Evolutionary conservation across 1,139 yeast species (phyloP), one percentile per base, ranked within the genome.

Genomic region (Cylindricascospora bacillispora): DNA sequence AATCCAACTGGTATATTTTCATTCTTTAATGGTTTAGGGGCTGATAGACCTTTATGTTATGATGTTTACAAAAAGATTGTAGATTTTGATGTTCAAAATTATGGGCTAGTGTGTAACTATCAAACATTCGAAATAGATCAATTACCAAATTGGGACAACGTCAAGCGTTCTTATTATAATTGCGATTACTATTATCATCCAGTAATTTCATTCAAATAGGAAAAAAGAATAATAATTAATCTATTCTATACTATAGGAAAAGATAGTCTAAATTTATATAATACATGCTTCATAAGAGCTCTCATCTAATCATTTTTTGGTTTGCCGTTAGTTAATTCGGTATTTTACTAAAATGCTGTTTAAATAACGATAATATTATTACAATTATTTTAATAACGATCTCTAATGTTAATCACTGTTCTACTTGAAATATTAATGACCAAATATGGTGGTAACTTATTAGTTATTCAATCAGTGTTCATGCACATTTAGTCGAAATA

Each of bases 21-120:
- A 2, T 86, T 83, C 52, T 86, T 86, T 63, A 86, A 86, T 47
- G 97, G 97, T 0, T 64, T 86, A 22, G 97, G 97, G n/a, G 97
- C 95, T 5, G 97, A 86, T 47, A 66, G 95, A 47, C 73, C 79
- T 49, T 70, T 85, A 7, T 71, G 86, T 36, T 86, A 86, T 54
- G 95, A 86, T 46, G 95, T 86, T 10, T 86, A 86, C 60, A 75
- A 72, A 49, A 69, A 73, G 44, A 74, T 86, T 37, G 93, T 82
- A 5, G 82, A 76, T 42, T 57, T 83, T 34, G 97, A 86, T 51
- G 63, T 86, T 43, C 63, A 63, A 29, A 81, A 79, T 44, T 85
- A 79, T 49, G 97, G 97, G 3, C 59, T 86, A 45, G 46, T 60
- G 24, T 73, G 81, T 35, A 52, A 59, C 9, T 83, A 64, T 54